Conservation (phyloP, 352 stramenopile genomes). For the Aphanomyces euteiches region DNA sequence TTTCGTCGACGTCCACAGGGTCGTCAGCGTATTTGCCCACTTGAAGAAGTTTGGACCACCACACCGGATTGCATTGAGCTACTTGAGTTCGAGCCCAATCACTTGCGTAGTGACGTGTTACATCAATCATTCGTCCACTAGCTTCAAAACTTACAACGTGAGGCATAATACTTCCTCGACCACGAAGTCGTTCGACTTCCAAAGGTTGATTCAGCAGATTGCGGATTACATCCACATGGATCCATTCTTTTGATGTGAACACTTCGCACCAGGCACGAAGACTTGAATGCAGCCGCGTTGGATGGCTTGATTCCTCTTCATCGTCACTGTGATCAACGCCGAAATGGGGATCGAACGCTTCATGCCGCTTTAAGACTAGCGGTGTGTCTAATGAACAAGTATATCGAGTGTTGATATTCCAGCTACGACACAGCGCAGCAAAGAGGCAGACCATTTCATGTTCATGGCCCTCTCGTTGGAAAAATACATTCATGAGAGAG, state of each 20-base stretch:
- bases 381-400: background rate
- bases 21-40: constrained; percentile 4
- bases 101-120: constrained; percentile 54
- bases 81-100: constrained; percentile 62
- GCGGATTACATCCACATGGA: constrained; percentile 53
- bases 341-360: constrained; percentile 4
- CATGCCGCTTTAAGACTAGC: constrained; percentile 6
- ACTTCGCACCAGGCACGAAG: constrained; percentile 70
- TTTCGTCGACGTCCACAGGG: constrained; percentile 41
- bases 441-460: constrained; percentile 63
- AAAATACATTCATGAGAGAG: constrained; percentile 55
- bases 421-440: constrained; percentile 51
- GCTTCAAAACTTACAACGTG: constrained; percentile 64
- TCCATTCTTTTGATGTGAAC: constrained; percentile 47
- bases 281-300: background rate
- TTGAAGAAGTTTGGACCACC: constrained; percentile 43
- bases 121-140: constrained; percentile 50
- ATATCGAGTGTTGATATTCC: constrained; percentile 53
- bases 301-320: constrained; percentile 21
- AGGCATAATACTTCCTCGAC: constrained; percentile 47
- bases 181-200: constrained; percentile 49
- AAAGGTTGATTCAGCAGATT: constrained; percentile 48
- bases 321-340: constrained; percentile 28
- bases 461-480: constrained; percentile 39
- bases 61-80: constrained; percentile 54